phyloP scores from a whole-genome alignment of 352 stramenopile species.

The Phytophthora crassamura region DNA sequence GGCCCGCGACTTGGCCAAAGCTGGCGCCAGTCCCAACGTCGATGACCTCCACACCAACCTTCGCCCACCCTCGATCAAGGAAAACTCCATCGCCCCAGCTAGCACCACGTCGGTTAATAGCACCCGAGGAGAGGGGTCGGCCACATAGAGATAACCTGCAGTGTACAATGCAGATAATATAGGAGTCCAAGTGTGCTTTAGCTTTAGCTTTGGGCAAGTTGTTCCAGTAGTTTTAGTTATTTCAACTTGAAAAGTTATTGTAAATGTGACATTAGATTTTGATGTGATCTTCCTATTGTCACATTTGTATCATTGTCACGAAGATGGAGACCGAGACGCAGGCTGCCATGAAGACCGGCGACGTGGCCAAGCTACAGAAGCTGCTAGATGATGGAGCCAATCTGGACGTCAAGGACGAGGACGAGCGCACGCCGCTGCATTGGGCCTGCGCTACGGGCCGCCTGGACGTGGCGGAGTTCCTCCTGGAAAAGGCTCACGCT shows the following conservation, averaged over 20 bases:
- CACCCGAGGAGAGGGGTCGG: neutral
- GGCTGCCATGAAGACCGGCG: slow-evolving; percentile 33
- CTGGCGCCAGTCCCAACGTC: slow-evolving; percentile 3
- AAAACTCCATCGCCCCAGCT: slow-evolving; percentile 21
- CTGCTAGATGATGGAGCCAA: slow-evolving; percentile 38
- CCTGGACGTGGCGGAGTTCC: slow-evolving; percentile 66
- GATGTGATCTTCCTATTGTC: neutral
- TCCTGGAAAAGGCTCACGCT: slow-evolving; percentile 46
- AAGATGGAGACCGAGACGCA: slow-evolving; percentile 42
- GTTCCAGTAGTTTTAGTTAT: too few relatives aligned
- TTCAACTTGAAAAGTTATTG: neutral
- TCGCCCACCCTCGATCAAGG: slow-evolving; percentile 20
- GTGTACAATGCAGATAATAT: too few relatives aligned
- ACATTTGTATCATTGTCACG: neutral
- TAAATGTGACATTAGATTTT: neutral
- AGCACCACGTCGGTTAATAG: slow-evolving; percentile 1
- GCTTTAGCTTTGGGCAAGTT: too few relatives aligned
- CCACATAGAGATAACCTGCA: neutral
- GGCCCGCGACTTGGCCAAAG: slow-evolving; percentile 1
- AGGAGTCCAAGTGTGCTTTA: too few relatives aligned
- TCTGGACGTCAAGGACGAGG: slow-evolving; percentile 69
- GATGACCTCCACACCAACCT: slow-evolving; percentile 20
- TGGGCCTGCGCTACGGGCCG: slow-evolving; percentile 60
- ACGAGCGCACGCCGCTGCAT: slow-evolving; percentile 76
- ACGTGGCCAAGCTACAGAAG: slow-evolving; percentile 40